Evolutionary conservation across 192 early-diverging fungal genomes (phyloP), one percentile per base, ranked within the genome.

Genomic region (Allomyces macrogynus): DNA sequence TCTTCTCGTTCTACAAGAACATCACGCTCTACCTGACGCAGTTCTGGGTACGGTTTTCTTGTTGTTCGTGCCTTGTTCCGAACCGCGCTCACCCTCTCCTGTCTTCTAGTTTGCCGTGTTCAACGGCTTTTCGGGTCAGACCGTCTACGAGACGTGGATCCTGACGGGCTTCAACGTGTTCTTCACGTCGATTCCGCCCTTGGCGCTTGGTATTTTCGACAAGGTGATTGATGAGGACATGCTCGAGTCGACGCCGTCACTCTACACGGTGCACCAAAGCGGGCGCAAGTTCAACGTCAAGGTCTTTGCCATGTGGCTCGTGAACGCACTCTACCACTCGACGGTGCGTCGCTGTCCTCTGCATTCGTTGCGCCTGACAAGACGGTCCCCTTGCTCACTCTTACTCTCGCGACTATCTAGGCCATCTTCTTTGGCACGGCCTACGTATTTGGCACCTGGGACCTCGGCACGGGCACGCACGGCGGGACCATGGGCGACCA

Each of bases 311-410:
- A 81, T 84, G 24, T 95, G 90, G 87, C 85, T 92, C 42, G 67
- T 77, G 67, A 98, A 94, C 71, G 92, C 92, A 14, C 89, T 94
- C 68, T 90, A 80, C 70, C 93, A 98, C 80, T 95, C 95, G n/a
- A 71, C 91, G 49, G 69, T 89, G 49, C 65, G 66, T 42, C 0
- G 8, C 32, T 40, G 32, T n/a, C n/a, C n/a, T n/a, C n/a, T 40
- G 3, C 32, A 7, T 40, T 40, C 32, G 32, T 40, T 8, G 32
- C 7, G 0, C 32, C 32, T 7, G 7, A 40, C n/a, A n/a, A n/a
- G n/a, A n/a, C 32, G 32, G 3, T 8, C 8, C 32, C 32, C 32
- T 40, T 7, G 7, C 32, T 8, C 7, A 40, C 32, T 40, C 7
- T n/a, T n/a, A n/a, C n/a, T n/a, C n/a, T 40, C 32, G 7, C 7